phyloP scores from a whole-genome alignment of 768 basidiomycete genomes.

The Termitomyces sp. region DNA sequence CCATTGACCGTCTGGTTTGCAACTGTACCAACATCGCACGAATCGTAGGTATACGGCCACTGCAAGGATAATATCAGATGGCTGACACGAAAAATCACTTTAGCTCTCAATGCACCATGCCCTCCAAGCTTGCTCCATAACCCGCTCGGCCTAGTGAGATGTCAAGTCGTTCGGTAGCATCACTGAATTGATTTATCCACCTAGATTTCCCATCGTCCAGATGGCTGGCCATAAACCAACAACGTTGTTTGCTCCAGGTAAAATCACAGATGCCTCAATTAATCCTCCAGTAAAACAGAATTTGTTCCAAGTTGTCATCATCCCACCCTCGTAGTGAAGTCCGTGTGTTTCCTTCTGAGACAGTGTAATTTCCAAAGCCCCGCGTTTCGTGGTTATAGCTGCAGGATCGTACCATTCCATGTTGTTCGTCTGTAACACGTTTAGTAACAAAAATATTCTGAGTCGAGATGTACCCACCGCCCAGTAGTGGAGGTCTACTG shows the following conservation, averaged over 20 bases:
- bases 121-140: constrained; percentile 84
- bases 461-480: constrained; percentile 32
- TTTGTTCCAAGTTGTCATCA: constrained; percentile 81
- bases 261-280: constrained; percentile 61
- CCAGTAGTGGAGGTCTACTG: constrained; percentile 81
- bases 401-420: constrained; percentile 90
- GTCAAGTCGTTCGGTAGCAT: not conserved
- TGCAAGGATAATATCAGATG: constrained; percentile 21
- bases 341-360: constrained; percentile 63
- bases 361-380: constrained; percentile 75
- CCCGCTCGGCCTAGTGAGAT: constrained; percentile 65
- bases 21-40: constrained; percentile 91
- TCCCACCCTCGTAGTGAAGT: constrained; percentile 68
- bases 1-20: constrained; percentile 79
- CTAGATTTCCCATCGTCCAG: constrained; percentile 81
- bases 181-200: constrained; percentile 24
- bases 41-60: constrained; percentile 85
- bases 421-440: constrained; percentile 52
- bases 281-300: constrained; percentile 93
- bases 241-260: constrained; percentile 67
- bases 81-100: not conserved
- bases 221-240: constrained; percentile 77
- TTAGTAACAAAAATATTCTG: not conserved
- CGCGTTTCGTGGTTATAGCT: constrained; percentile 69
- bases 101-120: constrained; percentile 45